A percentile compares a stretch with the other conserved stretches of the same genome.
These are phyloP conservation scores for Tylopilus rubrobrunneus DNA, from an alignment of 768 basidiomycete genomes.

Conservation along the genomic window DNA sequence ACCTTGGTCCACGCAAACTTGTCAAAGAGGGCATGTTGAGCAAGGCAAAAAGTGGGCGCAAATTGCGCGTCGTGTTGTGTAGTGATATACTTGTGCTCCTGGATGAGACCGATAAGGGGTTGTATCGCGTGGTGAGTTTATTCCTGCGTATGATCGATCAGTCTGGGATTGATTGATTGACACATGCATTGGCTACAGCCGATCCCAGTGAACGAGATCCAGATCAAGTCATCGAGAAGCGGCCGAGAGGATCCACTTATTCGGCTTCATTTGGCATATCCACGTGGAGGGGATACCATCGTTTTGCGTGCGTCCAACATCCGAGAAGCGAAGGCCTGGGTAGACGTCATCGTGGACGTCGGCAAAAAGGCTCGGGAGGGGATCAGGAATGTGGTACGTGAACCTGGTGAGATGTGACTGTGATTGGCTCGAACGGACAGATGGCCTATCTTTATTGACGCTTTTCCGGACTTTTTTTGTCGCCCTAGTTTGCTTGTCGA, in stretches of 20 bases:
- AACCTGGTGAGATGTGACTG: background rate
- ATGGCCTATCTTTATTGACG: slow-evolving; percentile 6
- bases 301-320: slow-evolving; percentile 52
- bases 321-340: slow-evolving; percentile 57
- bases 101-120: slow-evolving; percentile 59
- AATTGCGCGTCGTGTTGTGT: slow-evolving; percentile 75
- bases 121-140: slow-evolving; percentile 77
- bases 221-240: slow-evolving; percentile 48
- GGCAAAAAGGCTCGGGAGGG: slow-evolving; percentile 13
- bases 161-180: background rate
- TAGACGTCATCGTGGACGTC: slow-evolving; percentile 35
- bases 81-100: slow-evolving; percentile 88
- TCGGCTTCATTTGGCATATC: slow-evolving; percentile 62
- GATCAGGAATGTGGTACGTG: background rate
- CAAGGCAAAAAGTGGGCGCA: slow-evolving; percentile 84
- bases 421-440: slow-evolving; percentile 1
- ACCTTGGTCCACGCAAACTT: slow-evolving; percentile 76
- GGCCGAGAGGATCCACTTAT: slow-evolving; percentile 68
- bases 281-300: slow-evolving; percentile 71
- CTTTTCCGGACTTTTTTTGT: background rate
- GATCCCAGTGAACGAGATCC: slow-evolving; percentile 66
- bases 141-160: background rate
- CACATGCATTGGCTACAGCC: slow-evolving; percentile 41
- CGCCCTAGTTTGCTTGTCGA: no score
- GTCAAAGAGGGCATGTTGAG: slow-evolving; percentile 72